Conservation (phyloP, 306 rosid species). For the Castanopsis chinensis region DNA sequence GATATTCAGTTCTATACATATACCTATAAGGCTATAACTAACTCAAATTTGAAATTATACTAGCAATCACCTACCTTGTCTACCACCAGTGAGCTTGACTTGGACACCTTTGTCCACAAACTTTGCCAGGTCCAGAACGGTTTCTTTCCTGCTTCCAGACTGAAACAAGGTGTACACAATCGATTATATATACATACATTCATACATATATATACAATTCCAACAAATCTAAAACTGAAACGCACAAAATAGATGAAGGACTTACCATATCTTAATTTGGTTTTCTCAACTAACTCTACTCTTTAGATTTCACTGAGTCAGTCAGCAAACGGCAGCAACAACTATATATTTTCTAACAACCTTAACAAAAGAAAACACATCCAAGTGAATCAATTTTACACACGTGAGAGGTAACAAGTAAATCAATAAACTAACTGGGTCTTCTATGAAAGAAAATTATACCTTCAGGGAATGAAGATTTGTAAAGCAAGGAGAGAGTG, state of each 20-base stretch:
- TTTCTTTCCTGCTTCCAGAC: slow-evolving; percentile 75
- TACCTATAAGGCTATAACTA: no score
- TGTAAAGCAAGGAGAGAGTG: no score
- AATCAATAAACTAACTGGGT: background rate
- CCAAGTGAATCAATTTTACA: background rate
- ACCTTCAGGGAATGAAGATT: background rate
- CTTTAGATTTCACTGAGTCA: slow-evolving; percentile 1
- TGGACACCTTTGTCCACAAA: slow-evolving; percentile 92
- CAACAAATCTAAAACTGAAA: background rate
- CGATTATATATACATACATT: background rate
- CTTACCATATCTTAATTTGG: slow-evolving; percentile 30
- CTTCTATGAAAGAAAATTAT: background rate
- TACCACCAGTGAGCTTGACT: slow-evolving; percentile 89
- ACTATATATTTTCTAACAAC: no score
- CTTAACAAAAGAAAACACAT: background rate
- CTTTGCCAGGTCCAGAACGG: slow-evolving; percentile 82
- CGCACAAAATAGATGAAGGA: background rate
- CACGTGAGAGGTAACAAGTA: background rate
- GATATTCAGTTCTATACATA: background rate
- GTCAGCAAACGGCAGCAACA: background rate
- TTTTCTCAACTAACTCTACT: background rate
- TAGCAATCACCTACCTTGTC: slow-evolving; percentile 56
- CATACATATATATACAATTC: background rate
- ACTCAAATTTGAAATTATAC: background rate
- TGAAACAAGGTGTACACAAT: slow-evolving; percentile 14